A percentile compares a stretch with the other conserved stretches of the same genome.
Evolutionary conservation across 495 filamentous ascomycete genomes (phyloP).

Genomic region (Xylaria curta): DNA sequence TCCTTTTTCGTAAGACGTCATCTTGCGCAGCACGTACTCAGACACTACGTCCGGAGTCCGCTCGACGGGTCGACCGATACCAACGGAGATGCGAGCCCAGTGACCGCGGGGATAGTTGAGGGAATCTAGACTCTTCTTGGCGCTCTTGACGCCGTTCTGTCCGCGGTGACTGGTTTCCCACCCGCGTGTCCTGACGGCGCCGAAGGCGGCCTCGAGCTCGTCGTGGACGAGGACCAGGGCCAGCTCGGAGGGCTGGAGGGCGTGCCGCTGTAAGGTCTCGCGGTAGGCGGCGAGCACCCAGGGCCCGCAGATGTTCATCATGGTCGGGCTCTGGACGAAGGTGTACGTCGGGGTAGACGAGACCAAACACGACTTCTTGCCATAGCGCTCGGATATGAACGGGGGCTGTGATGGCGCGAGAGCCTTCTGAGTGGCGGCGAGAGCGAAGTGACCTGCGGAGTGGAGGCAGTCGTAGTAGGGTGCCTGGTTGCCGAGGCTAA

Average conservation of each 20-base stretch:
- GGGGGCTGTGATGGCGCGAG: constrained; percentile 52
- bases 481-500: constrained; percentile 55
- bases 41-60: constrained; percentile 63
- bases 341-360: constrained; percentile 59
- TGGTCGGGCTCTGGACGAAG: constrained; percentile 69
- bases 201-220: constrained; percentile 74
- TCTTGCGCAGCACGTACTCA: constrained; percentile 71
- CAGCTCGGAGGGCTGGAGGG: constrained; percentile 44
- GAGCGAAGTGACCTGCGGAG: constrained; percentile 76
- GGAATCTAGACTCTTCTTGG: constrained; percentile 55
- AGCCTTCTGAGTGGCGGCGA: constrained; percentile 57
- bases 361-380: constrained; percentile 48
- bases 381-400: constrained; percentile 50
- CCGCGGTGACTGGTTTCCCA: constrained; percentile 70
- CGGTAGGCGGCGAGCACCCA: constrained; percentile 56
- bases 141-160: constrained; percentile 81
- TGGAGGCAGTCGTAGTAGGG: constrained; percentile 76
- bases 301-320: constrained; percentile 78
- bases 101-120: constrained; percentile 31
- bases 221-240: constrained; percentile 80
- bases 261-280: constrained; percentile 43
- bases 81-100: constrained; percentile 64
- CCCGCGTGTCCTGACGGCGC: constrained; percentile 62
- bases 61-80: constrained; percentile 72
- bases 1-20: constrained; percentile 56